Base-by-base conservation (phyloP, 176 grass and related monocot genomes). In the Triticum turgidum region DNA sequence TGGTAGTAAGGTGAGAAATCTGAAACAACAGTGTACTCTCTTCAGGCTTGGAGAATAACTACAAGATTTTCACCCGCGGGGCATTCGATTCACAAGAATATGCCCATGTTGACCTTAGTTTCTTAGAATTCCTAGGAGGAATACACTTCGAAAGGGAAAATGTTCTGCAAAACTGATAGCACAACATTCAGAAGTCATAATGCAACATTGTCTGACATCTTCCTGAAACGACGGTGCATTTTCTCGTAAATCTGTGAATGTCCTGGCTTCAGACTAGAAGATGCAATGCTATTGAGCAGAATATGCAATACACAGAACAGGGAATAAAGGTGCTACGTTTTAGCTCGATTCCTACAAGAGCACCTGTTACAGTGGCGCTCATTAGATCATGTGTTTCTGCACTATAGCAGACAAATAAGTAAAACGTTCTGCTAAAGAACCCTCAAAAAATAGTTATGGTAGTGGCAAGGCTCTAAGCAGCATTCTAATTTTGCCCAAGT, bases 401-500 rank as follows among this genome's bases (percentile, higher is more conserved):
- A 33, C 39, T 42, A 82, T 25, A 45, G 9, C 64, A 63, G 12
- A 82, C 6, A 71, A 65, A 69, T 14, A 77, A 58, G 56, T 73
- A 82, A 84, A 41, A 37, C 56, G 63, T 82, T 56, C 64, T 88
- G n/a, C n/a, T 37, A 22, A 21, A 0, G 33, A 73, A 64, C 11
- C 11, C 12, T 11, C 41, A 7, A 76, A 10, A 49, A 37, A 22
- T 76, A 70, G 5, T 62, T 27, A 49, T 25, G 5, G 12, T 65
- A 32, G 29, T n/a, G 0, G 1, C 17, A 62, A 73, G 37, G 47
- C 59, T 62, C 69, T 27, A 86, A 77, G n/a, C 27, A 81, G 25
- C 83, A 82, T 85, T 65, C 65, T 82, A 82, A 17, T 66, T 82
- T 79, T 66, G 64, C 69, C 32, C 13, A 27, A 25, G 34, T 85